Conservation (phyloP, 441 rosid genomes). For the Mallotus repandus region DNA sequence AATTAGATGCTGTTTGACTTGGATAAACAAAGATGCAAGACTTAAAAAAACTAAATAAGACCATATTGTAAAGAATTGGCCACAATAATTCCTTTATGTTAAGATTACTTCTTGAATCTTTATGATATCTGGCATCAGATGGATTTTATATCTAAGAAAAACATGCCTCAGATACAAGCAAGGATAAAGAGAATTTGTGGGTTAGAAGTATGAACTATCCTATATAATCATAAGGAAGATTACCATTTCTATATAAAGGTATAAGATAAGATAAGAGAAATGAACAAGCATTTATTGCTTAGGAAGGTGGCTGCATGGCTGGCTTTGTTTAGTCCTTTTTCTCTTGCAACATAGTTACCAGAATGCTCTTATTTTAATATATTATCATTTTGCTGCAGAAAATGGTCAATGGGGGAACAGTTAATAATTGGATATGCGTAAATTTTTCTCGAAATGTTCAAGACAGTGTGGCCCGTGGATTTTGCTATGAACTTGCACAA, state of each 20-base stretch:
- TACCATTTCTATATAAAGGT: background rate
- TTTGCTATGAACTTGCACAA: conserved; percentile 84
- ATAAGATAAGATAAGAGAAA: background rate
- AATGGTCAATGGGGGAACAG: conserved; percentile 96
- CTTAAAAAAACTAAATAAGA: too few species aligned
- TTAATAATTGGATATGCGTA: conserved; percentile 80
- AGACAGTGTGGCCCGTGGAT: conserved; percentile 64
- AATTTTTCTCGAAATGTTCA: conserved; percentile 79
- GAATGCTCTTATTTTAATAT: background rate
- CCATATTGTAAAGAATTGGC: too few species aligned
- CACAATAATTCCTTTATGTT: too few species aligned
- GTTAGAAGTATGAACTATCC: background rate
- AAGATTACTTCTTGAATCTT: too few species aligned
- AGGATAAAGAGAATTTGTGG: background rate
- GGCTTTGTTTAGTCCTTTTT: background rate
- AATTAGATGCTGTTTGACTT: too few species aligned
- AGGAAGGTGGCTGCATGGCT: background rate
- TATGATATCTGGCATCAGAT: too few species aligned
- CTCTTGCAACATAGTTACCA: background rate
- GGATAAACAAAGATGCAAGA: too few species aligned
- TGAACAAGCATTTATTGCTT: background rate
- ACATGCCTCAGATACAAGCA: background rate
- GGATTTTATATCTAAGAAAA: background rate
- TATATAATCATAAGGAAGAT: background rate
- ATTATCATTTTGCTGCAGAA: conserved; percentile 47